These are phyloP conservation scores for Phytopythium litorale DNA, from an alignment of 352 stramenopile genomes.

Conservation along the genomic window DNA sequence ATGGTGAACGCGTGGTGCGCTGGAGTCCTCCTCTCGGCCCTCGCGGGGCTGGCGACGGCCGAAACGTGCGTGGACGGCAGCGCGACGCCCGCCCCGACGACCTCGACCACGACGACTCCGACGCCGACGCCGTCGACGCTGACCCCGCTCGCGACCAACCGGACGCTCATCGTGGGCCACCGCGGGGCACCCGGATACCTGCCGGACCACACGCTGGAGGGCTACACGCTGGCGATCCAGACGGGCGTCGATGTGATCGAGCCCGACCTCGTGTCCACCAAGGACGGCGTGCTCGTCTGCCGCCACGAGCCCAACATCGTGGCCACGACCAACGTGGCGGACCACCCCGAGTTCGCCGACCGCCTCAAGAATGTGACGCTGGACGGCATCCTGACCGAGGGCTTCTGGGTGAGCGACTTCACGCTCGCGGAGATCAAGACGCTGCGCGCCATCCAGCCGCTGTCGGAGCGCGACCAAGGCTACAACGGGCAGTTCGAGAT, in stretches of 20 bases:
- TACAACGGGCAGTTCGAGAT: conserved; percentile 86
- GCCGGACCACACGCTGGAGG: conserved; percentile 87
- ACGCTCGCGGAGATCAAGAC: conserved; percentile 89
- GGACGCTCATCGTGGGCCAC: conserved; percentile 72
- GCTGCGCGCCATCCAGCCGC: conserved; percentile 74
- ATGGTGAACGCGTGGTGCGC: conserved; percentile 50
- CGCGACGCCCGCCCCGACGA: conserved; percentile 19
- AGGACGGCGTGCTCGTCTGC: conserved; percentile 77
- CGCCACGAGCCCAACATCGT: conserved; percentile 89
- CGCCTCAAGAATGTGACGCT: conserved; percentile 51
- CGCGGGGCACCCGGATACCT: conserved; percentile 87
- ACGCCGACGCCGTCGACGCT: not conserved
- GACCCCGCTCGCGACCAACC: conserved; percentile 18
- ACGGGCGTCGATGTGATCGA: conserved; percentile 91
- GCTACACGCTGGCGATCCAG: conserved; percentile 88
- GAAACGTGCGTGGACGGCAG: conserved; percentile 27
- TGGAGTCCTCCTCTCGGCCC: conserved; percentile 18
- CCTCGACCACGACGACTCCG: conserved; percentile 10
- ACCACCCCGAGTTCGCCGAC: conserved; percentile 66
- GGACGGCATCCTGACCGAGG: conserved; percentile 46
- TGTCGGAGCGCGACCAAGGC: conserved; percentile 70
- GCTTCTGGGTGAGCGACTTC: conserved; percentile 92
- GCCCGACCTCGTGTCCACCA: conserved; percentile 87
- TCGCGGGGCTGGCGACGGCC: conserved; percentile 20
- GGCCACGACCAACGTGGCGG: conserved; percentile 85